Evolutionary conservation across 78 protist species (phyloP).

Genomic region (Dictyostelium purpureum): DNA sequence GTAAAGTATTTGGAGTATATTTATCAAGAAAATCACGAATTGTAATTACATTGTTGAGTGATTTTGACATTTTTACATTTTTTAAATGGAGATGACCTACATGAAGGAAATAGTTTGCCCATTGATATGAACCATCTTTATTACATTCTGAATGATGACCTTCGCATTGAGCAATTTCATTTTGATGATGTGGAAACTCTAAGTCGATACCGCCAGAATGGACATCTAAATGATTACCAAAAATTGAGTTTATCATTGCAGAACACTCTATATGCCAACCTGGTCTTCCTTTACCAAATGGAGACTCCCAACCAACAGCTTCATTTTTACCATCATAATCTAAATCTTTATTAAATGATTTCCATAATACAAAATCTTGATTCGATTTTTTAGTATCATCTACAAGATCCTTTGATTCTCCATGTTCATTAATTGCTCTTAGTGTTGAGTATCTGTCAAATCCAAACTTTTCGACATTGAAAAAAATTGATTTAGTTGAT

Average conservation of each 20-base stretch:
- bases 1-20: background rate
- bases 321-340: conserved; percentile 45
- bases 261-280: conserved; percentile 95
- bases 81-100: conserved; percentile 93
- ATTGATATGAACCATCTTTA: conserved; percentile 52
- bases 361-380: conserved; percentile 81
- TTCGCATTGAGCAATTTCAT: conserved; percentile 98
- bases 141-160: conserved; percentile 69
- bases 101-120: conserved; percentile 97
- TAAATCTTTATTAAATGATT: background rate
- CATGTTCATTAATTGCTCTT: background rate
- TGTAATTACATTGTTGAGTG: conserved; percentile 97
- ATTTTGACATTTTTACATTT: conserved; percentile 98
- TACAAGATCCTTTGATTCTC: conserved; percentile 19
- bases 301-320: conserved; percentile 51
- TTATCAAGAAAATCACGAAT: conserved; percentile 82
- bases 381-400: background rate
- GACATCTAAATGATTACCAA: conserved; percentile 86
- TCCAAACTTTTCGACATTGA: conserved; percentile 41
- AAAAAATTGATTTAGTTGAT: conserved; percentile 35
- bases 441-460: conserved; percentile 7
- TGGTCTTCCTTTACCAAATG: conserved; percentile 88
- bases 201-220: conserved; percentile 99
- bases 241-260: conserved; percentile 79
- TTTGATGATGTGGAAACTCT: conserved; percentile 99